Evolutionary conservation across 2,329 filamentous ascomycete species (phyloP).

Genomic region (Fusarium sp.): DNA sequence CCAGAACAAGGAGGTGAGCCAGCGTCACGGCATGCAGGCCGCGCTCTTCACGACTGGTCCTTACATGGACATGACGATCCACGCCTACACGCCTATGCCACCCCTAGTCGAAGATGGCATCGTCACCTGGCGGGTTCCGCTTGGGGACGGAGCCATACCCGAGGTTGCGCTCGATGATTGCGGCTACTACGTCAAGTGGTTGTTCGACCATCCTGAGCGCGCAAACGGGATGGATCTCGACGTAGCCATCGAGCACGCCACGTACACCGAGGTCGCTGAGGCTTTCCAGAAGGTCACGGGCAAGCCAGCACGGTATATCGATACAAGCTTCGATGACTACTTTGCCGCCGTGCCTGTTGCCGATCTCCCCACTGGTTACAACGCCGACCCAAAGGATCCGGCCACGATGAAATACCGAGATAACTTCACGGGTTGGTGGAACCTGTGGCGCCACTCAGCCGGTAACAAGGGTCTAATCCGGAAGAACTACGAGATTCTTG

Average conservation of each 20-base stretch:
- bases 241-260: not conserved
- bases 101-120: not conserved
- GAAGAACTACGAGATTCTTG: not conserved
- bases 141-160: not conserved
- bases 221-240: not conserved
- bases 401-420: conserved; percentile 1
- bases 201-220: not conserved
- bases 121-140: not conserved
- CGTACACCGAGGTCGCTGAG: not conserved
- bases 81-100: not conserved
- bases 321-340: not conserved
- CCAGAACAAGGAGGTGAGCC: not conserved
- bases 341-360: not conserved
- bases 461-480: not conserved
- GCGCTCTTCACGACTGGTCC: not conserved
- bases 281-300: not conserved
- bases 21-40: not conserved
- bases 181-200: not conserved
- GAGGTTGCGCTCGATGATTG: not conserved
- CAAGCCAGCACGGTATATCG: not conserved
- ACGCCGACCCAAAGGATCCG: not conserved
- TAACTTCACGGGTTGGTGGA: not conserved
- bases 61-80: not conserved
- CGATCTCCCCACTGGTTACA: not conserved
- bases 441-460: not conserved